A percentile compares a stretch with the other conserved stretches of the same genome.
These are phyloP conservation scores for Didymella segeticola DNA, from an alignment of 2,329 filamentous ascomycete species.

Conservation along the genomic window DNA sequence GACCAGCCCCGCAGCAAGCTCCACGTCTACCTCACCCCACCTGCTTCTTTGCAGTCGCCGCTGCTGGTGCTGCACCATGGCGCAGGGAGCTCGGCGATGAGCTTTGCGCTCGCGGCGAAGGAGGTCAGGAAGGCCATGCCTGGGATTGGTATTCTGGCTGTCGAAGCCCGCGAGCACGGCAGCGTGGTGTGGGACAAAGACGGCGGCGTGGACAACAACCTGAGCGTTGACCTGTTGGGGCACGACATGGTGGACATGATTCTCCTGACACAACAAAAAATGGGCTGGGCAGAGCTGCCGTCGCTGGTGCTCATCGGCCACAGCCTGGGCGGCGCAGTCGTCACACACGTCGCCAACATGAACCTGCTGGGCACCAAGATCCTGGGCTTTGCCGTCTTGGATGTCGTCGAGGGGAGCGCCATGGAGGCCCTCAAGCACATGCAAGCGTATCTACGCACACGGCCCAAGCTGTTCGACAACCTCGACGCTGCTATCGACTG, in stretches of 20 bases:
- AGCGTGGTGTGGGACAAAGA: constrained; percentile 58
- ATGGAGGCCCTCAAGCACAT: constrained; percentile 95
- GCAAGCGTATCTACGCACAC: constrained; percentile 85
- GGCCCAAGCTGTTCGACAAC: constrained; percentile 79
- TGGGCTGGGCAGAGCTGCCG: constrained; percentile 77
- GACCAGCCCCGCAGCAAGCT: constrained; percentile 62
- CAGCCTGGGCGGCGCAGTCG: constrained; percentile 88
- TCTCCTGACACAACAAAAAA: constrained; percentile 67
- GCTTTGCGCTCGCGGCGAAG: constrained; percentile 81
- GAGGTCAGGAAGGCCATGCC: constrained; percentile 81
- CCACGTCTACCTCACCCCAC: constrained; percentile 89
- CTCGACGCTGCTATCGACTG: constrained; percentile 85
- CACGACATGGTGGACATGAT: constrained; percentile 76
- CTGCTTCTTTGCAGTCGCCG: constrained; percentile 69
- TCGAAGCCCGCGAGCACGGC: constrained; percentile 89
- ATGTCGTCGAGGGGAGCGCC: constrained; percentile 93
- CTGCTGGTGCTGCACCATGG: constrained; percentile 95
- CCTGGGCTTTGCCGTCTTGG: constrained; percentile 86
- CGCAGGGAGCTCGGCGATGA: constrained; percentile 89
- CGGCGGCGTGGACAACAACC: constrained; percentile 61
- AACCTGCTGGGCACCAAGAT: constrained; percentile 71
- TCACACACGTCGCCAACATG: constrained; percentile 79
- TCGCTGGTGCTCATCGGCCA: constrained; percentile 86
- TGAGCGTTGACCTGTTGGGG: constrained; percentile 75
- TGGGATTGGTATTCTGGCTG: constrained; percentile 79